A percentile compares a stretch with the other conserved stretches of the same genome.
These are phyloP conservation scores for Cryptococcus floricola DNA, from an alignment of 1,284 basidiomycete genomes.

Conservation along the genomic window DNA sequence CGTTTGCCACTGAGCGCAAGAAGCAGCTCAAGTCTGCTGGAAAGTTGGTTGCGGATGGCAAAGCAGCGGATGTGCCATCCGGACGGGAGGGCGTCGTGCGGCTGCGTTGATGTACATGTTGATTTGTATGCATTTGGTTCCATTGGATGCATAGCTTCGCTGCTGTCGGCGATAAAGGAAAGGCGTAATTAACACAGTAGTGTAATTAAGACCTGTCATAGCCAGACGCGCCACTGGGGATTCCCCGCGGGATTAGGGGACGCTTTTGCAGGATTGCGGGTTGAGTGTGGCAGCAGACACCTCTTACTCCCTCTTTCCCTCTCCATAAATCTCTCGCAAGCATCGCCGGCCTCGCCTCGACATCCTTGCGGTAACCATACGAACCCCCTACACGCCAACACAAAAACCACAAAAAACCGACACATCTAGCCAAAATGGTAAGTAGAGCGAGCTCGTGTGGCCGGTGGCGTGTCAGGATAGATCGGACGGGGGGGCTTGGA, in stretches of 20 bases:
- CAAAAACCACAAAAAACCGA: slow-evolving; percentile 11
- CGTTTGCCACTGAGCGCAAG: slow-evolving; percentile 70
- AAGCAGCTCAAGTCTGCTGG: slow-evolving; percentile 58
- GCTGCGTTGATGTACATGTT: slow-evolving; percentile 22
- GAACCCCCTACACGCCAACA: not conserved
- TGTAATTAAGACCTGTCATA: not conserved
- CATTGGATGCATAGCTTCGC: not conserved
- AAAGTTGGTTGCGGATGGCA: slow-evolving; percentile 44
- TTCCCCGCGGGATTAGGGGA: not conserved
- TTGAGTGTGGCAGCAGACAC: not conserved
- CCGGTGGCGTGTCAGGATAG: not conserved
- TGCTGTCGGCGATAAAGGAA: slow-evolving; percentile 8
- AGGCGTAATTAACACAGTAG: not conserved
- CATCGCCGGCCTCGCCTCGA: slow-evolving; percentile 7
- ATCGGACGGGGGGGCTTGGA: not conserved
- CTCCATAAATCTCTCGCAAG: slow-evolving; percentile 9
- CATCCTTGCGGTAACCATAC: slow-evolving; percentile 13
- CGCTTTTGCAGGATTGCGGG: not conserved
- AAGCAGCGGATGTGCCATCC: slow-evolving; percentile 45
- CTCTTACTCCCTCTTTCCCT: too few species aligned
- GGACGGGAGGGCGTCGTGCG: slow-evolving; percentile 35
- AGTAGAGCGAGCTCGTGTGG: slow-evolving; percentile 8
- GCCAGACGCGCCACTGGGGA: not conserved
- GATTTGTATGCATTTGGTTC: slow-evolving; percentile 1
- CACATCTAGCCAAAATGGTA: slow-evolving; percentile 20